Conservation (phyloP, 805 yeast species). For the Pichia pseudocactophila region DNA sequence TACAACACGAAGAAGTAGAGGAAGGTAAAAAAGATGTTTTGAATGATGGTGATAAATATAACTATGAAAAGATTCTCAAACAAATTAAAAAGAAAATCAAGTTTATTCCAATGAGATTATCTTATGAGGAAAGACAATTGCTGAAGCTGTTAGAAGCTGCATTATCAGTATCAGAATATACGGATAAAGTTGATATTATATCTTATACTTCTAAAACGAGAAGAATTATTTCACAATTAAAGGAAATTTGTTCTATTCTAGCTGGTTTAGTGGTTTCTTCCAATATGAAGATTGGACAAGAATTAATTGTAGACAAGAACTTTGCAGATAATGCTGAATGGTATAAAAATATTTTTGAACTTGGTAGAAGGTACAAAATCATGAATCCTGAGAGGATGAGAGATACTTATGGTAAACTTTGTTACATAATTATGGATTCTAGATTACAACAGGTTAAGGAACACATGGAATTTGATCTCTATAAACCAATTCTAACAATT, state of each 20-base stretch:
- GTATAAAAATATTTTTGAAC: conserved; percentile 64
- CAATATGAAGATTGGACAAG: conserved; percentile 60
- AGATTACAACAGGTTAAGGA: conserved; percentile 59
- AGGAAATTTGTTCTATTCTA: conserved; percentile 69
- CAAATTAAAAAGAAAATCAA: conserved; percentile 37
- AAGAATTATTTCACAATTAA: conserved; percentile 62
- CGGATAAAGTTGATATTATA: conserved; percentile 67
- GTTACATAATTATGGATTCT: conserved; percentile 83
- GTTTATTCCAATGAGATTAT: conserved; percentile 62
- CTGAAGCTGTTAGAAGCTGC: conserved; percentile 67
- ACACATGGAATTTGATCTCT: conserved; percentile 68
- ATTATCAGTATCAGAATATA: conserved; percentile 67
- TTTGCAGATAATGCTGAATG: conserved; percentile 64
- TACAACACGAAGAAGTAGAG: too few relatives aligned
- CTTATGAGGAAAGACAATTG: conserved; percentile 59
- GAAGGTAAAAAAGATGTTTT: conserved; percentile 11
- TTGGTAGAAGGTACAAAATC: conserved; percentile 72
- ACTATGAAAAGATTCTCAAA: conserved; percentile 21
- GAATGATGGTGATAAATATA: conserved; percentile 5
- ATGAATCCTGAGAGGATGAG: conserved; percentile 81
- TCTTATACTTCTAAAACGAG: conserved; percentile 59
- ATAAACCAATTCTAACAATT: conserved; percentile 64
- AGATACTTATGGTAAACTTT: conserved; percentile 67
- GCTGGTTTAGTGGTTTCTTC: conserved; percentile 76
- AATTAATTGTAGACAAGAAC: conserved; percentile 54